These are phyloP conservation scores for Nannochloropsis gaditana DNA, from an alignment of 108 stramenopile genomes.

Conservation along the genomic window DNA sequence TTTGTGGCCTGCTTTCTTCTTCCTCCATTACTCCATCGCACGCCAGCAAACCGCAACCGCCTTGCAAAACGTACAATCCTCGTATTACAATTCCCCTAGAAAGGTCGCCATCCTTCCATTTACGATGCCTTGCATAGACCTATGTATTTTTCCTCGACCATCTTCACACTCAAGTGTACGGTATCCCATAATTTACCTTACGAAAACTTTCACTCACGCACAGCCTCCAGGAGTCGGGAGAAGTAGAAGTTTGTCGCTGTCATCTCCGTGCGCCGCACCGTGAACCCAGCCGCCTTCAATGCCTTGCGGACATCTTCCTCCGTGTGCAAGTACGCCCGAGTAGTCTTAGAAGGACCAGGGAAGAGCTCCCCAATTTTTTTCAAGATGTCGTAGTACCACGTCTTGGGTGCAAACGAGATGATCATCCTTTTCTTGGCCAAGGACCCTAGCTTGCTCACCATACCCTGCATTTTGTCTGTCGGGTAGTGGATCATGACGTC, in stretches of 20 bases:
- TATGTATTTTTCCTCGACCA: no score
- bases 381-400: slow-evolving; percentile 80
- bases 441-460: slow-evolving; percentile 72
- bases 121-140: no score
- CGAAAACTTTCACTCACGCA: slow-evolving; percentile 14
- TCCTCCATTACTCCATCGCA: not conserved
- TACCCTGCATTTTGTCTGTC: slow-evolving; percentile 82
- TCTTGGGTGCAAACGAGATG: slow-evolving; percentile 91
- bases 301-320: slow-evolving; percentile 75
- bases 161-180: no score
- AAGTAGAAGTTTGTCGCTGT: slow-evolving; percentile 95
- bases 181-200: not conserved
- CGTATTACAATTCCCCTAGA: no score
- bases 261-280: slow-evolving; percentile 79
- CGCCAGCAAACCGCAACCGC: not conserved
- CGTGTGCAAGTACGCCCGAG: slow-evolving; percentile 87
- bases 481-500: slow-evolving; percentile 98
- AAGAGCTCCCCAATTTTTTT: slow-evolving; percentile 93
- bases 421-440: slow-evolving; percentile 74
- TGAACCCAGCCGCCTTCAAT: slow-evolving; percentile 72
- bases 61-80: no score
- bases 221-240: slow-evolving; percentile 82
- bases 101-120: no score
- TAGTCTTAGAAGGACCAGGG: slow-evolving; percentile 91
- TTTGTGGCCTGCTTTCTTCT: not conserved